These are phyloP conservation scores for Bryopsis sp. DNA, from an alignment of 139 green algal species.

Conservation along the genomic window DNA sequence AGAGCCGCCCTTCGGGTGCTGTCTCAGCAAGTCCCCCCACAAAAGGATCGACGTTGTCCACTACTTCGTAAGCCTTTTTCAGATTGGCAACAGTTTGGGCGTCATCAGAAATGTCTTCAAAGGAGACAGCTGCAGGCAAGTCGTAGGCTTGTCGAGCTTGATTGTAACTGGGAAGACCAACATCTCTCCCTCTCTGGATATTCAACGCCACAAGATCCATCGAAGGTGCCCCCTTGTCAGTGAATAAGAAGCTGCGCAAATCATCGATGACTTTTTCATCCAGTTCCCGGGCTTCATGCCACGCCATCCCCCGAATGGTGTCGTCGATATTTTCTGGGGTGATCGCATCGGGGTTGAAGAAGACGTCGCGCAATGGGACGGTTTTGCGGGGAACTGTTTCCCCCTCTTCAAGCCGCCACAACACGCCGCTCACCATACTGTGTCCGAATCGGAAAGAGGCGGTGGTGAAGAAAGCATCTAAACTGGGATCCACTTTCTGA, in stretches of 20 bases:
- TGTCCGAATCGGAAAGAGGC: constrained; percentile 8
- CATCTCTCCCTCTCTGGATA: constrained; percentile 9
- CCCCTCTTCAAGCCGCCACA: too few relatives aligned
- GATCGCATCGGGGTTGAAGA: constrained; percentile 8
- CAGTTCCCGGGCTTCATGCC: background rate
- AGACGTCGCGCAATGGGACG: constrained; percentile 5
- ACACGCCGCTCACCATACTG: constrained; percentile 8
- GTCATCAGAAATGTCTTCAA: background rate
- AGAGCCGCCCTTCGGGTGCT: background rate
- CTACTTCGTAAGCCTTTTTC: background rate
- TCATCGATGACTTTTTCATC: constrained; percentile 1
- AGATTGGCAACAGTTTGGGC: background rate
- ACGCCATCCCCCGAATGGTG: background rate
- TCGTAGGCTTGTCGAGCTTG: background rate
- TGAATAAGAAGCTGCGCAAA: constrained; percentile 15
- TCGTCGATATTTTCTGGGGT: background rate
- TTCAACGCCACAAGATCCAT: constrained; percentile 16
- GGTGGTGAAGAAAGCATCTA: constrained; percentile 12
- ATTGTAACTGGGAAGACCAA: constrained; percentile 9
- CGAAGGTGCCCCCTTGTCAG: background rate
- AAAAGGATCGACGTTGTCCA: constrained; percentile 14
- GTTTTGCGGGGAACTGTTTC: too few relatives aligned
- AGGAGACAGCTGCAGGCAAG: background rate
- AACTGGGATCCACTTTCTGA: background rate
- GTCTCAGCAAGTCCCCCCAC: background rate